phyloP scores from a whole-genome alignment of 73 alveolate species.

The Tetrahymena elliotti region DNA sequence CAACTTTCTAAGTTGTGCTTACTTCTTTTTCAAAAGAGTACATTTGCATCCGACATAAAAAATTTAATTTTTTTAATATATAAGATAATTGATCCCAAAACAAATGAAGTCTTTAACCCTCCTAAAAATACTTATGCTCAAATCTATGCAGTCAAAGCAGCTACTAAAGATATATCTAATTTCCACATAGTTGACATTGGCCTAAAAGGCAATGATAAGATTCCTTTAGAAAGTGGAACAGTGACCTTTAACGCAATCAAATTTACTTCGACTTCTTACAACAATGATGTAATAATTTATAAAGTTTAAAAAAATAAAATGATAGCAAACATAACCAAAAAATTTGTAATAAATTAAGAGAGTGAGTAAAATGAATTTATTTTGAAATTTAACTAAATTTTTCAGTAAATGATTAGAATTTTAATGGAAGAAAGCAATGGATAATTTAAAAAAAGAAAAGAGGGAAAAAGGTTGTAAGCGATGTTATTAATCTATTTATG shows the following conservation, averaged over 20 bases:
- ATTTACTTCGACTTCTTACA: conserved; percentile 54
- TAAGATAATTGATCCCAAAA: conserved; percentile 52
- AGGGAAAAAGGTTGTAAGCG: not conserved
- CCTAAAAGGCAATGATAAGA: conserved; percentile 52
- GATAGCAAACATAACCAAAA: not conserved
- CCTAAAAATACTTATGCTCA: conserved; percentile 48
- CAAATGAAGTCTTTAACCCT: conserved; percentile 49
- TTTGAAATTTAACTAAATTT: not conserved
- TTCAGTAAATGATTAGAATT: not conserved
- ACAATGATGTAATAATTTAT: conserved; percentile 38
- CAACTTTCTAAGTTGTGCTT: not conserved
- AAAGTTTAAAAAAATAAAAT: conserved; percentile 3
- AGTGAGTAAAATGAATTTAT: not conserved
- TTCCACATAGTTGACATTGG: conserved; percentile 48
- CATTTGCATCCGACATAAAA: not conserved
- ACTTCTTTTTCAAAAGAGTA: not conserved
- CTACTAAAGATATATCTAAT: conserved; percentile 33
- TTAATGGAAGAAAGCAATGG: not conserved
- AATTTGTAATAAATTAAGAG: not conserved
- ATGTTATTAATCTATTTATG: not conserved
- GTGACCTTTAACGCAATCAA: conserved; percentile 53
- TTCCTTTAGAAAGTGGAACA: conserved; percentile 43
- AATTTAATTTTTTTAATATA: not conserved
- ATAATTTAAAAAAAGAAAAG: not conserved
- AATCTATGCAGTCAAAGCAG: conserved; percentile 14